These are phyloP conservation scores for Mrakia hoshinonis DNA, from an alignment of 768 basidiomycete species.

Conservation along the genomic window DNA sequence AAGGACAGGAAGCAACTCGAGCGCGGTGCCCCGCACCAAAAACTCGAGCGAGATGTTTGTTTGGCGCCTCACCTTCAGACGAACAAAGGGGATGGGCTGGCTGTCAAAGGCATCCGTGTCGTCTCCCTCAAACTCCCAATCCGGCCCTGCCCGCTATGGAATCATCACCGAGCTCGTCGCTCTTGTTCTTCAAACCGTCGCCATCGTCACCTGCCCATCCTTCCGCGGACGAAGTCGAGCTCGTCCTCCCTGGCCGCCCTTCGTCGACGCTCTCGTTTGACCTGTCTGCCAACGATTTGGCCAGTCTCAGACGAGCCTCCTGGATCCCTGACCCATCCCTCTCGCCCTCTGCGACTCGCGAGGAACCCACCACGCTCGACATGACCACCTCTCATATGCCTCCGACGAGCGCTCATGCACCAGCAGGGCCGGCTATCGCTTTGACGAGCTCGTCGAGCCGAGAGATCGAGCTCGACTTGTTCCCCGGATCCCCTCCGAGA, in stretches of 20 bases:
- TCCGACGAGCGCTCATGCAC: background rate
- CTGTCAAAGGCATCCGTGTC: too few relatives aligned
- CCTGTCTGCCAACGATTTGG: background rate
- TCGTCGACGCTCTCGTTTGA: constrained; percentile 4
- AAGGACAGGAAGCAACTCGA: too few relatives aligned
- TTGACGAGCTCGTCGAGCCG: too few relatives aligned
- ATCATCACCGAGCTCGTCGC: background rate
- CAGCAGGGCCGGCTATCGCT: background rate
- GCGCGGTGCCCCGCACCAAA: too few relatives aligned
- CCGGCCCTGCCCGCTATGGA: background rate
- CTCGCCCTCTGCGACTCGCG: background rate
- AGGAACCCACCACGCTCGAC: background rate
- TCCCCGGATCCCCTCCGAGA: background rate
- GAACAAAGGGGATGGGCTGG: too few relatives aligned
- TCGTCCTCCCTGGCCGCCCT: background rate
- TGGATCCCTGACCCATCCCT: background rate
- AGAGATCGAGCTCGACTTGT: background rate
- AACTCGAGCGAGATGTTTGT: too few relatives aligned
- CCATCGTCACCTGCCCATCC: background rate
- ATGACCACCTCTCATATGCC: background rate
- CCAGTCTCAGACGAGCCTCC: background rate
- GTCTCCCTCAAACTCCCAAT: background rate
- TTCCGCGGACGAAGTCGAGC: background rate
- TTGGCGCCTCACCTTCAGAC: background rate
- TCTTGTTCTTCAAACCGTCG: background rate